Evolutionary conservation across 2,329 filamentous ascomycete species (phyloP).

Genomic region (Chaetomium olivaceum): DNA sequence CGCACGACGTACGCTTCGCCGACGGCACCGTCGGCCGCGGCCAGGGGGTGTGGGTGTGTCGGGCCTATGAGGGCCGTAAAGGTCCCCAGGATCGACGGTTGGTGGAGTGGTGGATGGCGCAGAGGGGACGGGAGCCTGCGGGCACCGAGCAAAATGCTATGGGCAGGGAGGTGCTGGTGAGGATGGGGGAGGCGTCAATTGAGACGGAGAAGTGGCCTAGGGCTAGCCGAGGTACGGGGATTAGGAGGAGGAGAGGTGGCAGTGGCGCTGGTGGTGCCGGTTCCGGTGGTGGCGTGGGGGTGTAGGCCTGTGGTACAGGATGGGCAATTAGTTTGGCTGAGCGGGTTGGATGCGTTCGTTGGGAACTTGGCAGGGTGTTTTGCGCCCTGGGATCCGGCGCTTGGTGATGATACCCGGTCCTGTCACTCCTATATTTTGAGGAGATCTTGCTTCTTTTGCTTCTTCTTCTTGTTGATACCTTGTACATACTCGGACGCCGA

Average conservation of each 20-base stretch:
- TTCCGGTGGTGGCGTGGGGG: background rate
- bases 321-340: background rate
- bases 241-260: background rate
- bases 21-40: background rate
- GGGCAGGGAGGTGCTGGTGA: constrained; percentile 2
- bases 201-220: background rate
- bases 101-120: background rate
- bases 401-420: background rate
- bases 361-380: background rate
- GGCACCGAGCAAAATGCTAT: background rate
- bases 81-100: constrained; percentile 11
- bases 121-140: background rate
- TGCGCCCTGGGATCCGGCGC: background rate
- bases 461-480: background rate
- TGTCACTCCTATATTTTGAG: background rate
- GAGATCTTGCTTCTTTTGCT: background rate
- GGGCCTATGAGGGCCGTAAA: constrained; percentile 13
- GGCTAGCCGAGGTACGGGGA: background rate
- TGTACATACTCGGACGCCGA: background rate
- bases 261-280: background rate
- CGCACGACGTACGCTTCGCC: background rate
- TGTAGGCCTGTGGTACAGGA: background rate
- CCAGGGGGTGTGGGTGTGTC: constrained; percentile 8
- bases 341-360: background rate
- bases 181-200: constrained; percentile 14